phyloP scores from a whole-genome alignment of 495 filamentous ascomycete genomes.

The Usnea hakonensis region DNA sequence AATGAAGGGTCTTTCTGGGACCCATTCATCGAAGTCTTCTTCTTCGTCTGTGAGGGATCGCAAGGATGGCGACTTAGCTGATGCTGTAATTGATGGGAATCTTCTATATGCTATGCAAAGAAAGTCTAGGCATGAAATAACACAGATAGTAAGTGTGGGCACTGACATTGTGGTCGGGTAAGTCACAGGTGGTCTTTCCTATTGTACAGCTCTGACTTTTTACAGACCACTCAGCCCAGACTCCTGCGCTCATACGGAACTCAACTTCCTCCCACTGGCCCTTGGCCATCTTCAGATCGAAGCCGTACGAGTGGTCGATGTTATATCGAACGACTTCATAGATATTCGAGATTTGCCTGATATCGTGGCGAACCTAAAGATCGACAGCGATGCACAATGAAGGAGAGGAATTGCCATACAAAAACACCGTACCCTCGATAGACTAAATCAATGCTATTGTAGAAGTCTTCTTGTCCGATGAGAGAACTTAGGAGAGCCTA shows the following conservation, averaged over 20 bases:
- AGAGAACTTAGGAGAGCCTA: too few relatives aligned
- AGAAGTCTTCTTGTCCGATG: too few relatives aligned
- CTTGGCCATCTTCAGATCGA: conserved; percentile 72
- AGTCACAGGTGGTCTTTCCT: conserved; percentile 23
- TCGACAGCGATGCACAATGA: neutral
- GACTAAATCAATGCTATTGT: neutral
- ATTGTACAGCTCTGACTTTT: conserved; percentile 12
- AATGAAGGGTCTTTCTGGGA: conserved; percentile 58
- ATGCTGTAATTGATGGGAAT: conserved; percentile 78
- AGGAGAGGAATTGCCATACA: neutral
- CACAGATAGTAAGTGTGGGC: conserved; percentile 72
- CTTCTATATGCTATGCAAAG: conserved; percentile 77
- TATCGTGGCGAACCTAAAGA: conserved; percentile 44
- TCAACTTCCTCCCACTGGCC: conserved; percentile 70
- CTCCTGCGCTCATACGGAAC: conserved; percentile 71
- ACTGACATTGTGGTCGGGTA: conserved; percentile 78
- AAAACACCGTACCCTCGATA: neutral
- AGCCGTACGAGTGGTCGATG: conserved; percentile 72
- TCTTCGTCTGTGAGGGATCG: conserved; percentile 37
- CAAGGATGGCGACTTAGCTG: conserved; percentile 51
- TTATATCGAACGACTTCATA: conserved; percentile 69
- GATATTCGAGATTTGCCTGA: conserved; percentile 76
- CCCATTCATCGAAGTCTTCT: conserved; percentile 44
- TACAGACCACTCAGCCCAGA: conserved; percentile 59
- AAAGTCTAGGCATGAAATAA: conserved; percentile 58